Base-by-base conservation (phyloP, 805 yeast species). In the Lipomyces yamadae region DNA sequence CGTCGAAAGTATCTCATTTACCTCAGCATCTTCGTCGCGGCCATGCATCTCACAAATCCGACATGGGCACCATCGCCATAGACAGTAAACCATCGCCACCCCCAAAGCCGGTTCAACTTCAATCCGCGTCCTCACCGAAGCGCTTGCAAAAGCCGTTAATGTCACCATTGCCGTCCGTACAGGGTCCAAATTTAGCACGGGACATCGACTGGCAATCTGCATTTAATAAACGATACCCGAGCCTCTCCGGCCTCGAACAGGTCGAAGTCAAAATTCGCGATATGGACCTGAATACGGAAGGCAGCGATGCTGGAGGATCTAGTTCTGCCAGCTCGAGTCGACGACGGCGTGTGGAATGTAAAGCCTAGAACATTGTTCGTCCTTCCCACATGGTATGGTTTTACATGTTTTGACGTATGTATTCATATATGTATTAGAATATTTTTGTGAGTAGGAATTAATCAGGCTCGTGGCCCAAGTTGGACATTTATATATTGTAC, bases 61-160 rank as follows among this genome's bases (percentile, higher is more conserved):
- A 33, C 58, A 15, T 24, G 33, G 58, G 39, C 24, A 15, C 58
- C 56, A 13, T 13, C n/a, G 10, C 32, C n/a, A 29, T 29, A 24
- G 62, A 30, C 30, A 7, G 3, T 48, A 60, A 60, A 34, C 63
- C 63, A 18, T 18, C 50, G 34, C 63, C 63, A 52, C 64, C 64
- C 3, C 64, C 64, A 8, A 61, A 61, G 39, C 64, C 64, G 2
- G 62, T 24, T 10, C 62, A 61, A 24, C 56, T 61, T 15, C 52
- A 61, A 24, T 52, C 63, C 13, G 64, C 64, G 15, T 57, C 24
- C 24, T 24, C 64, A 15, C 61, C 63, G 11, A 61, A 33, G 13
- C 57, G 39, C 18, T 3, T 42, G 29, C 39, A 33, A 34, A 39
- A 59, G 24, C 35, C 30, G 7, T 42, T 54, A 56, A 5, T 34